Percentiles rank a stretch among this genome's conserved stretches.
Evolutionary conservation across 441 rosid species (phyloP).

Genomic region (Euphorbia schlechtendalii): DNA sequence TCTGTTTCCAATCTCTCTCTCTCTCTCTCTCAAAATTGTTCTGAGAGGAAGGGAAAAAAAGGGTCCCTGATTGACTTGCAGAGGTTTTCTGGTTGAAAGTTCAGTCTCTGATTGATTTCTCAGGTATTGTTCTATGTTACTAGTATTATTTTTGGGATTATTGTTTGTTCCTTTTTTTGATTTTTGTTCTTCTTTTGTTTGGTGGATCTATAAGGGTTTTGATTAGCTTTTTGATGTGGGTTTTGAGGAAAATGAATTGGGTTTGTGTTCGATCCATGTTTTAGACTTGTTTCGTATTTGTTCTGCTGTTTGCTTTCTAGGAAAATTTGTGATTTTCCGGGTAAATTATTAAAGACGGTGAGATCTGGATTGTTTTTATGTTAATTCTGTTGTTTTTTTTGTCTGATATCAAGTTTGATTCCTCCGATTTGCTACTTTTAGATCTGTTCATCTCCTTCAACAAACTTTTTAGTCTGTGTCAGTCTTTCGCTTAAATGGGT

Average conservation of each 20-base stretch:
- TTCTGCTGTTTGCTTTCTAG: background rate
- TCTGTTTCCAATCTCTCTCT: background rate
- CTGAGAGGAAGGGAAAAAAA: background rate
- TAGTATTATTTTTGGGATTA: too few relatives aligned
- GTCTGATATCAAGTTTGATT: background rate
- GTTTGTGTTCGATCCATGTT: slow-evolving; percentile 18
- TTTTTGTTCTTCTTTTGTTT: background rate
- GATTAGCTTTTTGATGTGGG: slow-evolving; percentile 9
- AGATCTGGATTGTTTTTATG: slow-evolving; percentile 22
- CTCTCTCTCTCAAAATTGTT: background rate
- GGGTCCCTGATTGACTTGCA: background rate
- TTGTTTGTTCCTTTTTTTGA: background rate
- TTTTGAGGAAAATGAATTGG: background rate
- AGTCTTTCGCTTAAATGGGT: background rate
- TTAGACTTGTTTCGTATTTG: slow-evolving; percentile 8
- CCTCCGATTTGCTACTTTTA: background rate
- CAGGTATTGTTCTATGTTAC: background rate
- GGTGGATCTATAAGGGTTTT: slow-evolving; percentile 1
- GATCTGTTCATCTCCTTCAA: slow-evolving; percentile 1
- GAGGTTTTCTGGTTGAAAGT: too few relatives aligned
- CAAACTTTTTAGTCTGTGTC: background rate
- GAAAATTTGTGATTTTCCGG: background rate
- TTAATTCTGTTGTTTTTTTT: slow-evolving; percentile 10
- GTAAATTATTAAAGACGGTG: slow-evolving; percentile 4
- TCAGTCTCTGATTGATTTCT: slow-evolving; percentile 1